Percentiles rank a stretch among this genome's conserved stretches.
phyloP scores from a whole-genome alignment of 2,329 filamentous ascomycete species.

The Xylaria arbuscula region DNA sequence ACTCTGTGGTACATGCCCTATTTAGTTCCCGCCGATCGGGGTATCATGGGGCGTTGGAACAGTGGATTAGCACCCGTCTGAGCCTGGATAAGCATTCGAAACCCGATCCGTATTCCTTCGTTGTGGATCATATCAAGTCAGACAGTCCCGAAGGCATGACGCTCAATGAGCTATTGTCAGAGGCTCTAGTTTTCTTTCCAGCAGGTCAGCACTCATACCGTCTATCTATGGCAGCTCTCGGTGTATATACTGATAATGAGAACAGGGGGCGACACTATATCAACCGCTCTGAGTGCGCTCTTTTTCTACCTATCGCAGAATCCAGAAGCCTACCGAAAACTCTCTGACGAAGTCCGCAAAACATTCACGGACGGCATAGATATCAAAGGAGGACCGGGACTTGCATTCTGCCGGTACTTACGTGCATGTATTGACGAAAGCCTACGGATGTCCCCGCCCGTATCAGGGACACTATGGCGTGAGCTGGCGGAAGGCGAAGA shows the following conservation, averaged over 20 bases:
- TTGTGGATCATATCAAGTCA: slow-evolving; percentile 8
- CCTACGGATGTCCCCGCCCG: slow-evolving; percentile 12
- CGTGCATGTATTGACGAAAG: slow-evolving; percentile 25
- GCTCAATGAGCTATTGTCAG: slow-evolving; percentile 33
- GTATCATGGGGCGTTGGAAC: slow-evolving; percentile 19
- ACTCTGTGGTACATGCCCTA: not conserved
- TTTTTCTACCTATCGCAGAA: slow-evolving; percentile 11
- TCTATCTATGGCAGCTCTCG: not conserved
- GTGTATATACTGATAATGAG: not conserved
- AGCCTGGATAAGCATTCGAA: slow-evolving; percentile 21
- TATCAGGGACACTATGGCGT: slow-evolving; percentile 11
- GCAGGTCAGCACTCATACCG: slow-evolving; percentile 17
- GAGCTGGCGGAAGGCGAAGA: not conserved
- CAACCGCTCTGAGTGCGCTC: not conserved
- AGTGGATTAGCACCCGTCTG: slow-evolving; percentile 28
- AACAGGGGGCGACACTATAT: slow-evolving; percentile 7
- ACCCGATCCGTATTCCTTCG: slow-evolving; percentile 37
- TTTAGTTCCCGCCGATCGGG: no score
- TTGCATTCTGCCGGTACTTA: not conserved
- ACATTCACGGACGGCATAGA: not conserved
- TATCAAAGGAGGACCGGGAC: not conserved
- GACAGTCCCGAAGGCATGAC: not conserved
- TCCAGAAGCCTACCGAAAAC: not conserved
- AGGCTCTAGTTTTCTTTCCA: slow-evolving; percentile 32
- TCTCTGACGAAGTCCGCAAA: not conserved